These are phyloP conservation scores for Hericium erinaceus DNA, from an alignment of 768 basidiomycete genomes.

Conservation along the genomic window DNA sequence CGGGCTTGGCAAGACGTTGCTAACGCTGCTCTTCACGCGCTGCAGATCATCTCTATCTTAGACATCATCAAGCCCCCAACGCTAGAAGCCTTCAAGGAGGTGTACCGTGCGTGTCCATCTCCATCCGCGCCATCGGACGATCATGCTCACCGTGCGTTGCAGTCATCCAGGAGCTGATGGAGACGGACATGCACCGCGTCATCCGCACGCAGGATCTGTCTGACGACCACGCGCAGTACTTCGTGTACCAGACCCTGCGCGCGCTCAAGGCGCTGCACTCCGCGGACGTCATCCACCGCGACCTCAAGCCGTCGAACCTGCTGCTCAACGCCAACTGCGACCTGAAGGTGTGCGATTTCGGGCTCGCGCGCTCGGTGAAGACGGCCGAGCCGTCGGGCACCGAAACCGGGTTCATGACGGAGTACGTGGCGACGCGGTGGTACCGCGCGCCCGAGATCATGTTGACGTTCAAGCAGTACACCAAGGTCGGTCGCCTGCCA, in stretches of 20 bases:
- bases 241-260: conserved; percentile 89
- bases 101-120: conserved; percentile 46
- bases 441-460: conserved; percentile 99
- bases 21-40: not conserved
- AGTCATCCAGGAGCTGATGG: conserved; percentile 92
- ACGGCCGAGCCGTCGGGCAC: conserved; percentile 80
- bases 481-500: conserved; percentile 51
- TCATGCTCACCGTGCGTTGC: conserved; percentile 6
- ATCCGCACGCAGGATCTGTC: conserved; percentile 92
- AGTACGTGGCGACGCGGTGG: conserved; percentile 98
- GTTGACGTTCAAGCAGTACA: conserved; percentile 98
- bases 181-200: conserved; percentile 95
- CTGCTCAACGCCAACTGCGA: conserved; percentile 98
- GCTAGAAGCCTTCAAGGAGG: conserved; percentile 80
- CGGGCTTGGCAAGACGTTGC: not conserved
- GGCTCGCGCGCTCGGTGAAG: conserved; percentile 82
- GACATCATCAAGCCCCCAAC: conserved; percentile 81
- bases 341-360: conserved; percentile 93
- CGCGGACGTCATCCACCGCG: conserved; percentile 92
- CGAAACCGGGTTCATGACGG: conserved; percentile 87
- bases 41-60: conserved; percentile 82
- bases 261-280: conserved; percentile 95
- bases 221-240: conserved; percentile 93
- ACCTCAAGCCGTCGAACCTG: conserved; percentile 94
- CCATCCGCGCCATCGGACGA: not conserved